Evolutionary conservation across 2,329 filamentous ascomycete species (phyloP), one percentile per base, ranked within the genome.

Genomic region (Plenodomus biglobosus): DNA sequence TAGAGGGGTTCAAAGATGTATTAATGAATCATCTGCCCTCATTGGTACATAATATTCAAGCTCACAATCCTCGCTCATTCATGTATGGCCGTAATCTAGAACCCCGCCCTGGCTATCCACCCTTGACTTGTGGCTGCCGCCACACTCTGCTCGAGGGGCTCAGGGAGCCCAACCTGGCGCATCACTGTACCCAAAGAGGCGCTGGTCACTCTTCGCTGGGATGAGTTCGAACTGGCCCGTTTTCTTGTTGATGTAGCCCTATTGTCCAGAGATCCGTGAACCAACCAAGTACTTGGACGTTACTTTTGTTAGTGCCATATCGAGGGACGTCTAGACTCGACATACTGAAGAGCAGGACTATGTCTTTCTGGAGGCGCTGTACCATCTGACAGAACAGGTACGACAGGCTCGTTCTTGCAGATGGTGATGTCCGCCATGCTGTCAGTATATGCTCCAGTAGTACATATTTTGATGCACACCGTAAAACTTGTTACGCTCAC

Each of bases 351-450:
- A 68, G 40, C 11, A 54, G 45, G 0, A 55, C 58, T 0, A 53
- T 56, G n/a, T 68, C 65, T 11, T 48, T 55, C 3, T 61, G 54
- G 1, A 68, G 52, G 1, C 55, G 46, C 8, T 56, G 40, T 1
- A 65, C 61, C 3, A 68, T 45, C 0, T 39, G 40, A 13, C 55
- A 53, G 2, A n/a, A 52, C 50, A 1, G 61, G 61, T 52, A 88
- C 84, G 21, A 97, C 86, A 0, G 87, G 90, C 21, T 56, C 45
- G 15, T 55, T 47, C 17, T 46, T 44, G 8, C 46, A 48, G 2
- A 58, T 39, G 0, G 61, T 50, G 7, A 66, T 43, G n/a, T 67
- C 62, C 66, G 18, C 2, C 1, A 2, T 2, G 3, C 5, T 38
- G 39, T 61, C n/a, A 58, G 47, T 18, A 16, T 8, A 6, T 10